Base-by-base conservation (phyloP, 1,139 yeast genomes). In the Saccharomycopsis hybrid region DNA sequence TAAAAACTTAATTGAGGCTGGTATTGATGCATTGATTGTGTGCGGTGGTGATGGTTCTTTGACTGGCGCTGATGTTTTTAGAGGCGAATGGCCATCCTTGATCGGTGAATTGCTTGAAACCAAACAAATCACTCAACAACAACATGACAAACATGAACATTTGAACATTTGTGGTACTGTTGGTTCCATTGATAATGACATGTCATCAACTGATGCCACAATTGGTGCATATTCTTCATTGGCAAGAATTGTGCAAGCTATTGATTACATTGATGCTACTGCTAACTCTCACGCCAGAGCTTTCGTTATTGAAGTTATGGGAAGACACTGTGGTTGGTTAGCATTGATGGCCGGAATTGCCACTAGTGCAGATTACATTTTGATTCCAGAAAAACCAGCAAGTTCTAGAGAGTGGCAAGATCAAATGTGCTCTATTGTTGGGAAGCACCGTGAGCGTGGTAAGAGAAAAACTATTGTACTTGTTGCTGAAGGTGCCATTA, bases 31-130 rank as follows among this genome's bases (percentile, higher is more conserved):
- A 0, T 74, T 92, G 58, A 82, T 92, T 59, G 97, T 92, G n/a
- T 88, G 97, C 69, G 98, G 98, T 62, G 98, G 98, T 69, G 98
- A 92, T 64, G 98, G 98, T 50, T 89, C 97, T 0, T 74, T 92
- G 58, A 92, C 98, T 1, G 98, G 98, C 59, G 98, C 98, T 11
- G 97, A 92, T 65, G 72, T 85, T 55, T 89, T 92, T 72, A 80
- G 98, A 65, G 68, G 80, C 35, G 97, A 92, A 68, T 92, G 98
- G 98, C 96, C 96, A 3, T 76, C 85, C 18, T 76, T 92, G 59
- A 71, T 90, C 48, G 67, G 76, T 36, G 97, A 92, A 65, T 76
- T 92, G 57, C 71, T 75, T 42, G 70, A 69, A 1, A 73, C 67
- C 5, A 74, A 76, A 3, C 72, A 70, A 57, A 74, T 90, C 54